A percentile compares a stretch with the other conserved stretches of the same genome.
Conservation (phyloP, 1,139 yeast genomes). For the Magnusiomyces tetraspermus region DNA sequence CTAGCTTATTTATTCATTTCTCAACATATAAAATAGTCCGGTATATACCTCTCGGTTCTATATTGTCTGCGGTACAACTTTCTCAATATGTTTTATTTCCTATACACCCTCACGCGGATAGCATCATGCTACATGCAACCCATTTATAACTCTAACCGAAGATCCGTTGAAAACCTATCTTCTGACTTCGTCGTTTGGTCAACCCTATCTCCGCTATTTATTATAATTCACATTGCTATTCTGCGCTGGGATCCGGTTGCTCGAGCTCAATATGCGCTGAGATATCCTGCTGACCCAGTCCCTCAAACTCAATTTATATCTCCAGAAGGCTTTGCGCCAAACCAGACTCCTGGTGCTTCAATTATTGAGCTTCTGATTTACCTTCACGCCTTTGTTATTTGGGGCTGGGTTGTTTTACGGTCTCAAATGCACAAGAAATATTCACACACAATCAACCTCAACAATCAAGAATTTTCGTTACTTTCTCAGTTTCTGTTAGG, state of each 20-base stretch:
- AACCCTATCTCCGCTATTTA: conserved; percentile 9
- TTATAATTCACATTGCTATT: conserved; percentile 9
- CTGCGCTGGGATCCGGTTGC: conserved; percentile 9
- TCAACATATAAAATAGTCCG: too few species aligned
- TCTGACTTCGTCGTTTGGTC: conserved; percentile 16
- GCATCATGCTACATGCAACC: conserved; percentile 12
- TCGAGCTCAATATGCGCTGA: conserved; percentile 7
- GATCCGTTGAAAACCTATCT: conserved; percentile 15
- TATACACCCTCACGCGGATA: neutral
- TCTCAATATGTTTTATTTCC: conserved; percentile 1
- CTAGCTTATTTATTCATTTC: too few species aligned
- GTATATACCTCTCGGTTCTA: too few species aligned
- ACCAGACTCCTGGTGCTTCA: conserved; percentile 12
- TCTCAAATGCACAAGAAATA: conserved; percentile 7
- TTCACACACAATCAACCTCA: conserved; percentile 9
- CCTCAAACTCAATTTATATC: conserved; percentile 6
- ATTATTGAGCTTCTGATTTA: conserved; percentile 5
- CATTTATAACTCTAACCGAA: conserved; percentile 10
- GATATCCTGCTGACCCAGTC: conserved; percentile 10
- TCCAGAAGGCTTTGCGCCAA: conserved; percentile 7
- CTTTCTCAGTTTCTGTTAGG: neutral
- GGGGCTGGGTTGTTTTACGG: conserved; percentile 6
- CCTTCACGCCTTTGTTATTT: conserved; percentile 3
- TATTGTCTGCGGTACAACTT: too few species aligned
- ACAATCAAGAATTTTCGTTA: conserved; percentile 9